Percentiles rank a stretch among this genome's conserved stretches.
Evolutionary conservation across 306 rosid genomes (phyloP).

Genomic region (Cercis canadensis): DNA sequence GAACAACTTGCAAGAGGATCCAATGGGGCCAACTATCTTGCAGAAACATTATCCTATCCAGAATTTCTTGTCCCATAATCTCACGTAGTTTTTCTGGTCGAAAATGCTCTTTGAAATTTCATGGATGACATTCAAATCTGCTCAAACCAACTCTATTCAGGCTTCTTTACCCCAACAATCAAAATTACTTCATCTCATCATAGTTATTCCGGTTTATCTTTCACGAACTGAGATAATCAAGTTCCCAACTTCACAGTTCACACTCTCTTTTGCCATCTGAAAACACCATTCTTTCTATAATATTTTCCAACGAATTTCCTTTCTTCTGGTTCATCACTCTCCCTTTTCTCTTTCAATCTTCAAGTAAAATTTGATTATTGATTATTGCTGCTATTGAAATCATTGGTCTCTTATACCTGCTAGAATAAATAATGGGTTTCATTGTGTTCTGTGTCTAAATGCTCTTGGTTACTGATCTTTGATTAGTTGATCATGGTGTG

Average conservation of each 20-base stretch:
- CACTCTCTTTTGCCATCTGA: conserved; percentile 20
- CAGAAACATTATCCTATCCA: conserved; percentile 79
- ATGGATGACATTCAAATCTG: conserved; percentile 62
- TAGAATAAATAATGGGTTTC: conserved; percentile 25
- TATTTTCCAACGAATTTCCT: conserved; percentile 15
- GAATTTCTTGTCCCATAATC: conserved; percentile 53
- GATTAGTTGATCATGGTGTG: conserved; percentile 53
- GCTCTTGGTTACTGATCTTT: conserved; percentile 2
- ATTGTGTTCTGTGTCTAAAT: conserved; percentile 14
- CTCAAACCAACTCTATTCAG: conserved; percentile 16
- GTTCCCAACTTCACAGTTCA: background rate
- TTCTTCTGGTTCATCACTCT: conserved; percentile 43
- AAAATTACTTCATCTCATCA: conserved; percentile 12
- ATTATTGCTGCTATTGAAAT: conserved; percentile 26
- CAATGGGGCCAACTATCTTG: conserved; percentile 37
- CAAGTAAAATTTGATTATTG: conserved; percentile 16
- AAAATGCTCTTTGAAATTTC: conserved; percentile 48
- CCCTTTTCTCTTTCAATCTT: conserved; percentile 25
- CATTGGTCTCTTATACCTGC: conserved; percentile 1
- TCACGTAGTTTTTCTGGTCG: conserved; percentile 39
- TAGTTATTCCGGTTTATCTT: background rate
- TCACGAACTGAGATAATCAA: background rate
- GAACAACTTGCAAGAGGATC: conserved; percentile 29
- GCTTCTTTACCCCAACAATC: conserved; percentile 32
- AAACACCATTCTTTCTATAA: conserved; percentile 13